These are phyloP conservation scores for Cordyceps tenuipes DNA, from an alignment of 2,329 filamentous ascomycete species.

Conservation along the genomic window DNA sequence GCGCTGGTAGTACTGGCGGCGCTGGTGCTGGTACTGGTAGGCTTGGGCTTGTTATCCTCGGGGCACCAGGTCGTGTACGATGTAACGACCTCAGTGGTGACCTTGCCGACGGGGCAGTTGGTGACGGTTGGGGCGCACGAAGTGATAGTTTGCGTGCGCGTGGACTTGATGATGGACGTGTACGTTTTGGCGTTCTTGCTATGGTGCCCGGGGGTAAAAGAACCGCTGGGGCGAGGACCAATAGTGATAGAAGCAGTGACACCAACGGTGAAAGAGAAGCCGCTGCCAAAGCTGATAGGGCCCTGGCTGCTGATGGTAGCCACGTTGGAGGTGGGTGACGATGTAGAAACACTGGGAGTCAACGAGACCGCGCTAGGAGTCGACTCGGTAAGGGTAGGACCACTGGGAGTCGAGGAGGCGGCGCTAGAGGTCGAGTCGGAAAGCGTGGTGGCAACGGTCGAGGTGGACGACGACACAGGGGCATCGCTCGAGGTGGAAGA, in stretches of 20 bases:
- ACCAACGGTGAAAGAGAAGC: neutral
- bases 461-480: neutral
- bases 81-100: conserved; percentile 26
- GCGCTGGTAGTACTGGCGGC: conserved; percentile 10
- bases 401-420: neutral
- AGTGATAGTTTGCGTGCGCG: conserved; percentile 43
- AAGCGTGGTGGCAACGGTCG: neutral
- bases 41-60: conserved; percentile 14
- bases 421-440: neutral
- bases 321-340: neutral
- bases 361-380: neutral
- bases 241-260: neutral
- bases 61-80: conserved; percentile 32
- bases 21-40: conserved; percentile 7
- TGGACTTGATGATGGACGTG: conserved; percentile 29
- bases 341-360: neutral
- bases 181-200: conserved; percentile 11
- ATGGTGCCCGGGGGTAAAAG: conserved; percentile 8
- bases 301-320: neutral
- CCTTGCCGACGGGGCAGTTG: conserved; percentile 35
- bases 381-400: neutral
- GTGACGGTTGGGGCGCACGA: conserved; percentile 42
- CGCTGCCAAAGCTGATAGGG: neutral
- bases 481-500: neutral
- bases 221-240: neutral